Evolutionary conservation across 352 stramenopile genomes (phyloP).

Genomic region (Phytophthora nicotianae): DNA sequence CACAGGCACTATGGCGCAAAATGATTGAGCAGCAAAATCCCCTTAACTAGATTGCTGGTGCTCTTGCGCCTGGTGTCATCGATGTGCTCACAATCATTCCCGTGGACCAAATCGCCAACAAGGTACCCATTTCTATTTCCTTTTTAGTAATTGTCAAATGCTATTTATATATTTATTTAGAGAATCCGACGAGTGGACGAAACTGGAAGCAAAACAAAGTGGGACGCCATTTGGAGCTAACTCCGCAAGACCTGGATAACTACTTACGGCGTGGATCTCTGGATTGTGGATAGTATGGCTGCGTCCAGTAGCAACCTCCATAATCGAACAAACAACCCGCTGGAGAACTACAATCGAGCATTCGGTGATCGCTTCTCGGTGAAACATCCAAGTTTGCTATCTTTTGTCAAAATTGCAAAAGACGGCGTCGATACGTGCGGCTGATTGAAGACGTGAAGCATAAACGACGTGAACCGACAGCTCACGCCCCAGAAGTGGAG

Average conservation of each 20-base stretch:
- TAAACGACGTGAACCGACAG: not conserved
- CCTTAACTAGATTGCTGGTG: not conserved
- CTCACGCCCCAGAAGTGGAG: not conserved
- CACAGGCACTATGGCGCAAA: not conserved
- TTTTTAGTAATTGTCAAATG: not conserved
- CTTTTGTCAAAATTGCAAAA: constrained; percentile 5
- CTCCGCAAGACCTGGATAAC: constrained; percentile 2
- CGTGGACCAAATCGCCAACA: constrained; percentile 1
- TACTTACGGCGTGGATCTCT: constrained; percentile 6
- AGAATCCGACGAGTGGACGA: constrained; percentile 1
- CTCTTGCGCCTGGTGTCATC: not conserved
- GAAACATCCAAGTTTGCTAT: constrained; percentile 1
- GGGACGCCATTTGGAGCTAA: constrained; percentile 17
- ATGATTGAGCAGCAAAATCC: not conserved
- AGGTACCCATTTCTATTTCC: constrained; percentile 3
- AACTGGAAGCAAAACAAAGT: constrained; percentile 7
- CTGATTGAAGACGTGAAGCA: constrained; percentile 1
- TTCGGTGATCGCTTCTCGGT: constrained; percentile 8
- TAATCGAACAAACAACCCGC: constrained; percentile 10
- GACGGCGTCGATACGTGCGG: not conserved
- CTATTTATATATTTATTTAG: not conserved
- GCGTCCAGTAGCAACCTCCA: not conserved
- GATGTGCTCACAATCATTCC: constrained; percentile 5
- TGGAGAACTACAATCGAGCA: constrained; percentile 10
- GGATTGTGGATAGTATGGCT: constrained; percentile 11